Conservation (phyloP, 306 rosid species). For the Carpinus viminea region DNA sequence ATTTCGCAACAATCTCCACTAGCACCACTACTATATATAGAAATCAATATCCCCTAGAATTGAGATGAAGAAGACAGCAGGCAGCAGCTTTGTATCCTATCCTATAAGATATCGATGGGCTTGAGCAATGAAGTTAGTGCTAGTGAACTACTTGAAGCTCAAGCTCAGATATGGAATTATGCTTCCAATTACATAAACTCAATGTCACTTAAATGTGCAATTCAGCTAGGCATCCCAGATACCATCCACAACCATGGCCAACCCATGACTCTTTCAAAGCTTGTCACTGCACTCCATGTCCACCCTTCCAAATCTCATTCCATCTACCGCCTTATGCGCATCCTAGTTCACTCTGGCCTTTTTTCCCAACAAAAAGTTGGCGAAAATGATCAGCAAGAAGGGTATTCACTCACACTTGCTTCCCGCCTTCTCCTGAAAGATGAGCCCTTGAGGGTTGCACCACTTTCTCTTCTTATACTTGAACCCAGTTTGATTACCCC, state of each 20-base stretch:
- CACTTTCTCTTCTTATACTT: conserved; percentile 3
- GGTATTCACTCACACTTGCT: conserved; percentile 23
- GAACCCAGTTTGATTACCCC: neutral
- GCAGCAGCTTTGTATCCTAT: no score
- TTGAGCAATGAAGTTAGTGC: neutral
- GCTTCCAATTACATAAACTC: conserved; percentile 8
- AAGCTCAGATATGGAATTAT: conserved; percentile 25
- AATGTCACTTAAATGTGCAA: conserved; percentile 38
- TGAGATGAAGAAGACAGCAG: no score
- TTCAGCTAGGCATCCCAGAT: neutral
- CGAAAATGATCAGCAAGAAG: neutral
- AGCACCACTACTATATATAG: no score
- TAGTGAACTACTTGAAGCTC: conserved; percentile 22
- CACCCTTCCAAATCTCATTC: no score
- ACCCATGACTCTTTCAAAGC: no score
- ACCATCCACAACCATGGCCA: no score
- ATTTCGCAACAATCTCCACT: no score
- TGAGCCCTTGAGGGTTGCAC: neutral
- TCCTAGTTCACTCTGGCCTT: no score
- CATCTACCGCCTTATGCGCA: no score
- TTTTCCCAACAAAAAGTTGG: neutral
- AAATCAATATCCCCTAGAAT: no score
- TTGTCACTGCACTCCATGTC: no score
- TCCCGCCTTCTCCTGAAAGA: conserved; percentile 25
- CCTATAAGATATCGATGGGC: no score